Percentiles rank a stretch among this genome's conserved stretches.
phyloP scores from a whole-genome alignment of 1,284 basidiomycete species.

The Pseudozyma sp. region DNA sequence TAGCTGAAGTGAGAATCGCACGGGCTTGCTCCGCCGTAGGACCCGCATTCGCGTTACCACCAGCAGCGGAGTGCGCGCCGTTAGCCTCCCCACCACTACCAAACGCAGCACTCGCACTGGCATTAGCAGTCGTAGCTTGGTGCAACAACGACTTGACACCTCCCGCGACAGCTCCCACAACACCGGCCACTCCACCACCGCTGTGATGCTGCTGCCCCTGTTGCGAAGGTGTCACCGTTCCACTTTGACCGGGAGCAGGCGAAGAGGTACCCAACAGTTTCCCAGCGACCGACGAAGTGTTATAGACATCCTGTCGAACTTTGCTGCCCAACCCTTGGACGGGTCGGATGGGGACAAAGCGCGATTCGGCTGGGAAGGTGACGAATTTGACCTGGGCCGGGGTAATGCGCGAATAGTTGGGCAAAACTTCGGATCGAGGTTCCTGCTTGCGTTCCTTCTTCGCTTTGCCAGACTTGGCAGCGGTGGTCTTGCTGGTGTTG shows the following conservation, averaged over 20 bases:
- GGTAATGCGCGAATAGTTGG: conserved; percentile 92
- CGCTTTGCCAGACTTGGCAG: conserved; percentile 24
- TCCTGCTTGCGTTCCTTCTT: conserved; percentile 76
- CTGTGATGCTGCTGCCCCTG: too few species aligned
- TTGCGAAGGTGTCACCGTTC: conserved; percentile 49
- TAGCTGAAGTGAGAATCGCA: conserved; percentile 50
- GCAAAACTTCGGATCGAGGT: conserved; percentile 79
- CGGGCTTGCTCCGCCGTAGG: conserved; percentile 52
- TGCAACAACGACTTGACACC: conserved; percentile 33
- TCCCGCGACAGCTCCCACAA: not conserved
- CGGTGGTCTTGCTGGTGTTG: conserved; percentile 20
- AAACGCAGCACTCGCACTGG: conserved; percentile 4
- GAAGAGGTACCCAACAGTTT: conserved; percentile 54
- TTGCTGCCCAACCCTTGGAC: conserved; percentile 70
- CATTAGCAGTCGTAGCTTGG: conserved; percentile 35
- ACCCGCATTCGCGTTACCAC: conserved; percentile 5
- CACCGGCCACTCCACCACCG: too few species aligned
- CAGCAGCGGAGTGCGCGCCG: conserved; percentile 1
- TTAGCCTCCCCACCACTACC: conserved; percentile 12
- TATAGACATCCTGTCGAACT: conserved; percentile 54
- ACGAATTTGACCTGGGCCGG: conserved; percentile 88
- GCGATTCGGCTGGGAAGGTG: conserved; percentile 80
- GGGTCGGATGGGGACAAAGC: conserved; percentile 90
- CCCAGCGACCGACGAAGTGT: conserved; percentile 53
- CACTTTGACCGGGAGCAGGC: conserved; percentile 56